phyloP scores from a whole-genome alignment of 2,329 filamentous ascomycete genomes.

The Trichoderma guizhouense region DNA sequence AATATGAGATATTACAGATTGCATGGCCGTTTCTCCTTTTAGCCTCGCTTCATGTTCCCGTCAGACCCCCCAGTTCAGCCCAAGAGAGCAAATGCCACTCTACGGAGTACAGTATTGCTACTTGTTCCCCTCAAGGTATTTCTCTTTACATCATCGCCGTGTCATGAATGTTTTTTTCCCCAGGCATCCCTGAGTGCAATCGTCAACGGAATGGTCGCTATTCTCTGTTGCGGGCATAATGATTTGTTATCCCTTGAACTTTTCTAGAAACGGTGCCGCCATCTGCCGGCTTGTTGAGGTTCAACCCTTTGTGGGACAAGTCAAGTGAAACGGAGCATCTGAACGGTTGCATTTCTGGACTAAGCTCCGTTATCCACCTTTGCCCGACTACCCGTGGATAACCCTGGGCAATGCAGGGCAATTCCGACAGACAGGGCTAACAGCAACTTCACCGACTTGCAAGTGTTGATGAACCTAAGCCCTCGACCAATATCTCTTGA shows the following conservation, averaged over 20 bases:
- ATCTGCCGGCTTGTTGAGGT: neutral
- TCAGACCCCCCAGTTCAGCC: neutral
- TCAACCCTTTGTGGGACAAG: neutral
- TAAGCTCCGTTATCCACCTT: slow-evolving; percentile 2
- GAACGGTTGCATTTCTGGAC: neutral
- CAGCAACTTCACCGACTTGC: slow-evolving; percentile 4
- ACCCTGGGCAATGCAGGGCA: slow-evolving; percentile 1
- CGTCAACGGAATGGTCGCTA: neutral
- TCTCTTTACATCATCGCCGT: neutral
- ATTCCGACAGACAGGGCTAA: neutral
- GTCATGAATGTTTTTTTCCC: neutral
- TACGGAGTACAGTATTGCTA: neutral
- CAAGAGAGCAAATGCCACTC: neutral
- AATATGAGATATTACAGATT: slow-evolving; percentile 5
- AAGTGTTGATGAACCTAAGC: neutral
- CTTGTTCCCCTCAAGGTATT: neutral
- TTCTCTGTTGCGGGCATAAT: neutral
- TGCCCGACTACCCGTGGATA: neutral
- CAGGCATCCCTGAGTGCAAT: neutral
- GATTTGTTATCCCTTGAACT: neutral
- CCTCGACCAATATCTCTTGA: neutral
- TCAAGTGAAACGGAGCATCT: neutral
- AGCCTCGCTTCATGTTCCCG: neutral
- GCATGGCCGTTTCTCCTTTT: slow-evolving; percentile 7
- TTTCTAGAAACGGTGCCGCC: neutral